Evolutionary conservation across 106 monocot species (phyloP).

Genomic region (Dendrobium catenatum): DNA sequence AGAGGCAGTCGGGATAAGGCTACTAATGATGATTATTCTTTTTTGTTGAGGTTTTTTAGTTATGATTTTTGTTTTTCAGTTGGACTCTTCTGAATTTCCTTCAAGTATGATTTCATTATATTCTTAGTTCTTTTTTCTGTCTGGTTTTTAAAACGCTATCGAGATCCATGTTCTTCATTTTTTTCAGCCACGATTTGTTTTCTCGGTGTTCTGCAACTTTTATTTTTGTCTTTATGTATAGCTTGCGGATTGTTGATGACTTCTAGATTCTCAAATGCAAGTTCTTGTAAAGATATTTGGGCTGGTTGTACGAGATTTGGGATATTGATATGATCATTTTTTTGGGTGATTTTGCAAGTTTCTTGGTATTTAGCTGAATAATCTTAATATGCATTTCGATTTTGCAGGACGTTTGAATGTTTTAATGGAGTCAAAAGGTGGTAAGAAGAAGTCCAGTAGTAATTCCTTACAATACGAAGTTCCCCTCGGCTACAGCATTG

Average conservation of each 20-base stretch:
- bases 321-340: not conserved
- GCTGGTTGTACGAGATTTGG: not conserved
- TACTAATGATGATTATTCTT: not conserved
- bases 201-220: not conserved
- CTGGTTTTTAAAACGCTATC: not conserved
- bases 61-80: not conserved
- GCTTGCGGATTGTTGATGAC: not conserved
- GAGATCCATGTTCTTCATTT: not conserved
- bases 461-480: slow-evolving; percentile 44
- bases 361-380: not conserved
- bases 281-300: not conserved
- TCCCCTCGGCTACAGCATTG: slow-evolving; percentile 66
- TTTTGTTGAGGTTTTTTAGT: not conserved
- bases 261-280: not conserved
- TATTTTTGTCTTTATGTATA: not conserved
- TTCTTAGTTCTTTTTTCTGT: not conserved
- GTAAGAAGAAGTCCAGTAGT: slow-evolving; percentile 44
- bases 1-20: not conserved
- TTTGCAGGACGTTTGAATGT: slow-evolving; percentile 45
- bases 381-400: not conserved
- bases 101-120: not conserved
- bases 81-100: not conserved
- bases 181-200: not conserved
- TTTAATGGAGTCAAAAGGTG: slow-evolving; percentile 68
- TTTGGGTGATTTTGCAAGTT: not conserved